Evolutionary conservation across 805 yeast genomes (phyloP), one percentile per base, ranked within the genome.

Genomic region (Metschnikowia peoriensis): DNA sequence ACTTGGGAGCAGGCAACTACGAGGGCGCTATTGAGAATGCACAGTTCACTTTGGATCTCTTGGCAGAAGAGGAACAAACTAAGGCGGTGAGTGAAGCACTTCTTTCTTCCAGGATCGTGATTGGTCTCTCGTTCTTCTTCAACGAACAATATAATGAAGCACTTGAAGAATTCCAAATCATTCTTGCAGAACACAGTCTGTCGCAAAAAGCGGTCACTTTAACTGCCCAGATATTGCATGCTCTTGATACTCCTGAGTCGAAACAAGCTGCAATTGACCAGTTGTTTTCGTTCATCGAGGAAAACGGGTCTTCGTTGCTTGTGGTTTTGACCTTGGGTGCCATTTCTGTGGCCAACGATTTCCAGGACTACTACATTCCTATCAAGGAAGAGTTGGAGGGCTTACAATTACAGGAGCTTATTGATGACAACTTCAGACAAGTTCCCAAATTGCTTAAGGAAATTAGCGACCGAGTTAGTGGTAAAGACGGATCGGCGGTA

Each of bases 191-290:
- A 12, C 78, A 85, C 27, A 79, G 81, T 6, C 83, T 81, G 46
- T 82, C 87, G 5, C 83, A 80, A 56, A 79, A 85, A 55, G 76
- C 90, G n/a, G 83, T 89, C 14, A 81, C 86, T 7, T 69, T 93
- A 29, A 78, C 89, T 17, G 82, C 94, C 0, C 96, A 91, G 63
- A 86, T 92, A 0, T 73, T 94, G 46, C 87, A 86, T 71, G 89
- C 89, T 2, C 81, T 81, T 51, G 87, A 83, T n/a, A 80, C 83
- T 0, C 83, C 80, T n/a, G 94, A 88, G 6, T 83, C 94, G 1
- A 85, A 83, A 53, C 86, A 84, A 56, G 92, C 91, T 1, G 97
- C 97, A 0, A 63, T 88, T 44, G 97, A 91, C 60, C 96, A 90
- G 66, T 69, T 93, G 42, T 86, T 88, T 59, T 76, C 79, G 27